Base-by-base conservation (phyloP, 164 flowering plant species). In the Euptelea pleiosperma region DNA sequence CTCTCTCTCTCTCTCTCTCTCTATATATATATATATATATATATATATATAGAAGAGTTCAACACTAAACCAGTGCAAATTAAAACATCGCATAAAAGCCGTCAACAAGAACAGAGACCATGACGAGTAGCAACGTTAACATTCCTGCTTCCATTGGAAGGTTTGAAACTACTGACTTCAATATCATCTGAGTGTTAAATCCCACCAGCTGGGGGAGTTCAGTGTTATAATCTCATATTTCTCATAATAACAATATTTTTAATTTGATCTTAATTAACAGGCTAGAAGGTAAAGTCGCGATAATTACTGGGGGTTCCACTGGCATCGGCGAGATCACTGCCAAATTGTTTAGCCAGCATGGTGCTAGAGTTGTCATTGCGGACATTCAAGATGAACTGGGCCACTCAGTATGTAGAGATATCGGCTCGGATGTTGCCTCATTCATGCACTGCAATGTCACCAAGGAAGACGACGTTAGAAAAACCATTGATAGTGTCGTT, bases 401-500 rank as follows among this genome's bases (percentile, higher is more conserved):
- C 26, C 52, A 10, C 28, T 4, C 36, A 0, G 42, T 62, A 3
- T 42, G 58, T 16, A 12, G 43, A 4, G 58, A 52, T 7, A 21
- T 52, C 8, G 58, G 65, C 16, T 29, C 43, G 11, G n/a, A 10
- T n/a, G 25, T 3, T 0, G 45, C 57, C 50, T 12, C 33, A 12
- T 62, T 41, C 58, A 30, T 53, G 33, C 65, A 45, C 26, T 62
- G 65, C 16, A 58, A 62, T 16, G 65, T 62, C 18, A 15, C 52
- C 5, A 28, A 62, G 2, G 58, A 62, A 42, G 24, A 15, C 24
- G n/a, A 64, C 50, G 10, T 46, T 12, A 46, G 24, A 25, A 36
- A 50, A 9, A 70, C 73, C 10, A 68, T 73, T 0, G 62, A 65
- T 33, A 16, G 22, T 8, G 52, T 75, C 14, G 58, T 66, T 3